Conservation (phyloP, 805 yeast genomes). For the Kazachstania psychrophila region DNA sequence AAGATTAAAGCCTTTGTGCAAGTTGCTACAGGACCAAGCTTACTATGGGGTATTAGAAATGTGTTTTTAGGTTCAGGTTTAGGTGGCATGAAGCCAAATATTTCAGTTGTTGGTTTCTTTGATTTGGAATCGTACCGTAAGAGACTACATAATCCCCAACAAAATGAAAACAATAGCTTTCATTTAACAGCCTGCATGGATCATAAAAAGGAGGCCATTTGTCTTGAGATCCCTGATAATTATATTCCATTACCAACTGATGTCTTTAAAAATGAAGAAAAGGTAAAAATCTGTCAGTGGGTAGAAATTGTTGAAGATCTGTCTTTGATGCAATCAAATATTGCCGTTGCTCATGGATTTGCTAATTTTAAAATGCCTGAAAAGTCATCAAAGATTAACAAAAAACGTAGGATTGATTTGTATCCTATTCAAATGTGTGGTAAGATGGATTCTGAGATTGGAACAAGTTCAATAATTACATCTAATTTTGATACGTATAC, state of each 20-base stretch:
- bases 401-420: slow-evolving; percentile 62
- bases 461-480: slow-evolving; percentile 43
- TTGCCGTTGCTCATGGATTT: slow-evolving; percentile 91
- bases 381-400: slow-evolving; percentile 16
- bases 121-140: slow-evolving; percentile 41
- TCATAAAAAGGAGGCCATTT: slow-evolving; percentile 1
- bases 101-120: slow-evolving; percentile 83
- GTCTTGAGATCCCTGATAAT: slow-evolving; percentile 5
- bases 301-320: slow-evolving; percentile 87
- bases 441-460: slow-evolving; percentile 34
- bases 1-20: slow-evolving; percentile 90
- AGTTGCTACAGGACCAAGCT: slow-evolving; percentile 73
- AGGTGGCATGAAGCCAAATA: slow-evolving; percentile 98
- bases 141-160: background rate
- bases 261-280: slow-evolving; percentile 57
- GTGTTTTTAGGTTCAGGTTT: slow-evolving; percentile 87
- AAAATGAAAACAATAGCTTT: background rate
- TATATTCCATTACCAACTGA: slow-evolving; percentile 59
- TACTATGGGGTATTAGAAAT: slow-evolving; percentile 93
- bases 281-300: slow-evolving; percentile 73
- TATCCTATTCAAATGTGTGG: slow-evolving; percentile 98
- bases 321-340: slow-evolving; percentile 77
- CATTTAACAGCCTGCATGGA: slow-evolving; percentile 4
- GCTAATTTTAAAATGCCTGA: slow-evolving; percentile 55
- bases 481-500: slow-evolving; percentile 96